Percentiles rank a stretch among this genome's conserved stretches.
phyloP scores from a whole-genome alignment of 768 basidiomycete genomes.

The Astraeus odoratus region DNA sequence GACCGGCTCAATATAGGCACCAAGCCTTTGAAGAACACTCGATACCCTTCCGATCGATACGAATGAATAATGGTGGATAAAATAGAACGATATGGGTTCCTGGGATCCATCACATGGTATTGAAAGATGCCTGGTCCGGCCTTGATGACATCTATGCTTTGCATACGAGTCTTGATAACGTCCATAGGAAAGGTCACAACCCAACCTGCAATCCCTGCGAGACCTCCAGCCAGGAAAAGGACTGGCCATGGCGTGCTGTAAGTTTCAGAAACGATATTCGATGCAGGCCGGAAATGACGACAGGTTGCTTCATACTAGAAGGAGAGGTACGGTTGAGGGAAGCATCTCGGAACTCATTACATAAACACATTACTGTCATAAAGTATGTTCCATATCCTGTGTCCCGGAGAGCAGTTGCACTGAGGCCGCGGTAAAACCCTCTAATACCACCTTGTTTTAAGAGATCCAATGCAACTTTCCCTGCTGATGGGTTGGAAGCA shows the following conservation, averaged over 20 bases:
- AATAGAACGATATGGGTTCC: constrained; percentile 54
- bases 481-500: constrained; percentile 37
- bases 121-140: not conserved
- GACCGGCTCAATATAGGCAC: constrained; percentile 79
- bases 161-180: constrained; percentile 85
- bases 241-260: constrained; percentile 41
- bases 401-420: constrained; percentile 70
- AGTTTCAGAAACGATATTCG: constrained; percentile 35
- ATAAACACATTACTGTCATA: constrained; percentile 44
- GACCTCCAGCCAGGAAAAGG: constrained; percentile 65
- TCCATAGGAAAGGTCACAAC: constrained; percentile 80
- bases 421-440: constrained; percentile 73
- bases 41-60: constrained; percentile 55
- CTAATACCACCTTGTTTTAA: constrained; percentile 47
- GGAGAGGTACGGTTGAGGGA: constrained; percentile 3
- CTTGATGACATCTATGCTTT: constrained; percentile 34
- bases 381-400: constrained; percentile 86
- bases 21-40: constrained; percentile 72
- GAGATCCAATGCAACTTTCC: constrained; percentile 50
- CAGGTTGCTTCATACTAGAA: constrained; percentile 58
- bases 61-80: constrained; percentile 52
- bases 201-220: constrained; percentile 78
- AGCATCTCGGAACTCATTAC: not conserved
- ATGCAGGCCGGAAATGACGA: constrained; percentile 36
- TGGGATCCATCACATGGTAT: not conserved